Evolutionary conservation across 2,329 filamentous ascomycete genomes (phyloP).

Genomic region (Cladosporium colombiae): DNA sequence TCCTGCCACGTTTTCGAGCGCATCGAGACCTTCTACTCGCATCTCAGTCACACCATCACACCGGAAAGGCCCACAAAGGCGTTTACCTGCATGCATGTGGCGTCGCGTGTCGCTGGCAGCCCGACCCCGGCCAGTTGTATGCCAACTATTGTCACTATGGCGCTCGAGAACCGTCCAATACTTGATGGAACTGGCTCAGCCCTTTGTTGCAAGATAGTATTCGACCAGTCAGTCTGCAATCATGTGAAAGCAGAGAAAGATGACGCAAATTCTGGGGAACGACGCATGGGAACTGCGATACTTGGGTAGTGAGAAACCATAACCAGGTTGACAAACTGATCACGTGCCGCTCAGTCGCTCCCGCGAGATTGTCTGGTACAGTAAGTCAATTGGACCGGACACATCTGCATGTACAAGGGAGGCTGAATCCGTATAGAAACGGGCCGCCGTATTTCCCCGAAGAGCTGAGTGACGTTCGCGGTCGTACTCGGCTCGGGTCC

Average conservation of each 20-base stretch:
- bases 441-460: no score
- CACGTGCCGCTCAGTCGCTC: no score
- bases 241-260: not conserved
- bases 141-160: not conserved
- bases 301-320: not conserved
- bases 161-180: not conserved
- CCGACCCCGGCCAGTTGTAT: not conserved
- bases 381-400: no score
- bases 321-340: not conserved
- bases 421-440: no score
- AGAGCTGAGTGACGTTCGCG: no score
- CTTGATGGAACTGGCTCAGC: not conserved
- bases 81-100: not conserved
- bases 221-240: not conserved
- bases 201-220: not conserved
- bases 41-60: not conserved
- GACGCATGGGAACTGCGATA: not conserved
- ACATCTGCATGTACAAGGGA: no score
- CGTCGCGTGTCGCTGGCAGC: not conserved
- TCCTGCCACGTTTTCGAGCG: not conserved
- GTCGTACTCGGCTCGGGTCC: no score
- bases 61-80: not conserved
- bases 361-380: no score
- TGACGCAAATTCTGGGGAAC: not conserved
- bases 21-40: not conserved